Conservation (phyloP, 192 early-diverging fungal species). For the Dissophora ornata region DNA sequence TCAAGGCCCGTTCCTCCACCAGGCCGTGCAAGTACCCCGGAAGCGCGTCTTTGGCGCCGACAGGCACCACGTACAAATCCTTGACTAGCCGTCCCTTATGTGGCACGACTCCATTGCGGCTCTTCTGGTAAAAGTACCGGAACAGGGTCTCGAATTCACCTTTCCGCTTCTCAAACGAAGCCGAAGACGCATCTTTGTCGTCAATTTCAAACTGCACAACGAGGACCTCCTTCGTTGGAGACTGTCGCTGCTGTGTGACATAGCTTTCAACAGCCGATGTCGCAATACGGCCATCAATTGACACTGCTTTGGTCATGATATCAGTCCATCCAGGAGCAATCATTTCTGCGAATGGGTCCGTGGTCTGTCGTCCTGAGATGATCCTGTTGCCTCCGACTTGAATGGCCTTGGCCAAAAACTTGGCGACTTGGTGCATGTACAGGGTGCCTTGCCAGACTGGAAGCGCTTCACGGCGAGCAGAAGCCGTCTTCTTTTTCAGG, state of each 20-base stretch:
- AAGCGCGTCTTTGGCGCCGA: slow-evolving; percentile 61
- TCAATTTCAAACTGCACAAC: slow-evolving; percentile 67
- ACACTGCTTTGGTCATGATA: slow-evolving; percentile 65
- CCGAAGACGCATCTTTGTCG: slow-evolving; percentile 1
- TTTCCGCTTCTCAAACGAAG: slow-evolving; percentile 8
- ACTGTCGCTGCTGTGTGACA: slow-evolving; percentile 62
- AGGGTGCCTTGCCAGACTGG: slow-evolving; percentile 70
- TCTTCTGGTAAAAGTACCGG: slow-evolving; percentile 69
- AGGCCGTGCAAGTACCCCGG: slow-evolving; percentile 68
- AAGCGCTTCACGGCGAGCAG: not conserved
- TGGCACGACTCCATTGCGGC: slow-evolving; percentile 77
- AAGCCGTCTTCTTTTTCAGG: not conserved
- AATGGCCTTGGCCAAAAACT: slow-evolving; percentile 63
- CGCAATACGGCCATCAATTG: slow-evolving; percentile 75
- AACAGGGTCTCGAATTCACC: slow-evolving; percentile 64
- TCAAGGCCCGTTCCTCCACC: slow-evolving; percentile 46
- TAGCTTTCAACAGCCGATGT: slow-evolving; percentile 63
- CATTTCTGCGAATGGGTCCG: slow-evolving; percentile 15
- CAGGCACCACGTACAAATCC: slow-evolving; percentile 81
- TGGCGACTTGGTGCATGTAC: slow-evolving; percentile 73
- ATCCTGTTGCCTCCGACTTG: slow-evolving; percentile 68
- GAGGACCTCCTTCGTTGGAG: slow-evolving; percentile 68
- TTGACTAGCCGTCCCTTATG: slow-evolving; percentile 72
- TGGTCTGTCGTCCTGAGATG: slow-evolving; percentile 34
- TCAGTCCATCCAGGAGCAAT: slow-evolving; percentile 63